A percentile compares a stretch with the other conserved stretches of the same genome.
Conservation (phyloP, 1,284 basidiomycete genomes). For the Pyrrhoderma lamaoense region DNA sequence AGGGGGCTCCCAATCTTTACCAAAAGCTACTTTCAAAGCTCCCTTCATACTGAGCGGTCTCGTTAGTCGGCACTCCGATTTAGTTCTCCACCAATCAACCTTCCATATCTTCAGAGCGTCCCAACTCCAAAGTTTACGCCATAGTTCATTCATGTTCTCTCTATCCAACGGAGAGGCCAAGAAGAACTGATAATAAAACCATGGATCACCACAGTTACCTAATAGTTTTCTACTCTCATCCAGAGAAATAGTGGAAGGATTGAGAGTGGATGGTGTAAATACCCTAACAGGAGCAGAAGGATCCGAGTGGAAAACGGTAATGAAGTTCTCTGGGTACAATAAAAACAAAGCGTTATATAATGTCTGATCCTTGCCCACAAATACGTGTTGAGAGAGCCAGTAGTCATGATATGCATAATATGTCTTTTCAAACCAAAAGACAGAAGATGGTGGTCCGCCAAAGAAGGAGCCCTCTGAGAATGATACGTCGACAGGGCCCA, state of each 20-base stretch:
- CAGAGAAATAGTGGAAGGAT: neutral
- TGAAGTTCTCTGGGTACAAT: slow-evolving; percentile 38
- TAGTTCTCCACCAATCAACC: slow-evolving; percentile 6
- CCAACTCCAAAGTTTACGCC: slow-evolving; percentile 18
- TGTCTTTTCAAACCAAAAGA: slow-evolving; percentile 36
- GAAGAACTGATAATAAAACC: slow-evolving; percentile 47
- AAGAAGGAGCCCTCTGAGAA: slow-evolving; percentile 46
- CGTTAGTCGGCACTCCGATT: too few species aligned
- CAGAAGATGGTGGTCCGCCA: slow-evolving; percentile 36
- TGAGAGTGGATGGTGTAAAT: too few species aligned
- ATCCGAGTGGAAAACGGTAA: slow-evolving; percentile 30
- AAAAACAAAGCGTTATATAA: slow-evolving; percentile 44
- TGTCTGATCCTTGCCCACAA: slow-evolving; percentile 49
- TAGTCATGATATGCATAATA: slow-evolving; percentile 45
- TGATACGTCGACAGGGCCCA: slow-evolving; percentile 42
- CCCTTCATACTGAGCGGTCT: too few species aligned
- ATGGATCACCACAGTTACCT: slow-evolving; percentile 35
- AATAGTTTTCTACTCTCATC: slow-evolving; percentile 23
- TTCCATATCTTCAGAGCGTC: slow-evolving; percentile 7
- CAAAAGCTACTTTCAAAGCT: too few species aligned
- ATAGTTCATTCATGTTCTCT: slow-evolving; percentile 26
- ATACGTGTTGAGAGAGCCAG: slow-evolving; percentile 36
- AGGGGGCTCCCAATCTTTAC: slow-evolving; percentile 1
- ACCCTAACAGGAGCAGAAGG: slow-evolving; percentile 15
- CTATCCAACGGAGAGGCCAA: slow-evolving; percentile 29